A percentile compares a stretch with the other conserved stretches of the same genome.
Conservation (phyloP, 805 yeast species). For the Zygosaccharomyces gambellarensis region DNA sequence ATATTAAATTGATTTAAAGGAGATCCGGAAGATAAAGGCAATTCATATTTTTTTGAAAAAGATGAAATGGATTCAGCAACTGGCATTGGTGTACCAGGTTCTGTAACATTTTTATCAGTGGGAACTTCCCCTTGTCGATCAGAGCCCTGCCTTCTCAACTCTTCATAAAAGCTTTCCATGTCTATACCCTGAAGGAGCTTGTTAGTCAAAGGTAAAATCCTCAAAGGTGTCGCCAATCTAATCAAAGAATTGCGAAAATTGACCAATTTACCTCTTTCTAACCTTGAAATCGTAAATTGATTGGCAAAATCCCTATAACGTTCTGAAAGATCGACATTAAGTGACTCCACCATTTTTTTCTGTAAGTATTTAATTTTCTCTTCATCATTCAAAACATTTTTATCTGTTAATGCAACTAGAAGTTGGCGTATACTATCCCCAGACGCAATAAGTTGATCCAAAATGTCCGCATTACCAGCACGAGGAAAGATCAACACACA, state of each 20-base stretch:
- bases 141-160: not conserved
- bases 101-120: constrained; percentile 5
- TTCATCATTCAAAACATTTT: constrained; percentile 12
- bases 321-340: constrained; percentile 37
- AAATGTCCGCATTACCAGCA: constrained; percentile 36
- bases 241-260: constrained; percentile 41
- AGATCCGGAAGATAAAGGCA: constrained; percentile 2
- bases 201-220: constrained; percentile 37
- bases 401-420: constrained; percentile 23
- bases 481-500: constrained; percentile 39
- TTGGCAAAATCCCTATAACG: constrained; percentile 42
- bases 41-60: constrained; percentile 28
- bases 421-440: constrained; percentile 24
- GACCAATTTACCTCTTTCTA: constrained; percentile 33
- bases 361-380: constrained; percentile 24
- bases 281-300: constrained; percentile 37
- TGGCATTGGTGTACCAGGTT: constrained; percentile 12
- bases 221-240: constrained; percentile 37
- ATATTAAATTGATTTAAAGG: constrained; percentile 24
- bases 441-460: constrained; percentile 26
- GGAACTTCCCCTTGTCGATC: not conserved
- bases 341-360: constrained; percentile 30
- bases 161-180: constrained; percentile 17
- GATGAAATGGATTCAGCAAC: constrained; percentile 34
- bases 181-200: constrained; percentile 21